These are phyloP conservation scores for Chaetomium tenue DNA, from an alignment of 495 filamentous ascomycete genomes.

Conservation along the genomic window DNA sequence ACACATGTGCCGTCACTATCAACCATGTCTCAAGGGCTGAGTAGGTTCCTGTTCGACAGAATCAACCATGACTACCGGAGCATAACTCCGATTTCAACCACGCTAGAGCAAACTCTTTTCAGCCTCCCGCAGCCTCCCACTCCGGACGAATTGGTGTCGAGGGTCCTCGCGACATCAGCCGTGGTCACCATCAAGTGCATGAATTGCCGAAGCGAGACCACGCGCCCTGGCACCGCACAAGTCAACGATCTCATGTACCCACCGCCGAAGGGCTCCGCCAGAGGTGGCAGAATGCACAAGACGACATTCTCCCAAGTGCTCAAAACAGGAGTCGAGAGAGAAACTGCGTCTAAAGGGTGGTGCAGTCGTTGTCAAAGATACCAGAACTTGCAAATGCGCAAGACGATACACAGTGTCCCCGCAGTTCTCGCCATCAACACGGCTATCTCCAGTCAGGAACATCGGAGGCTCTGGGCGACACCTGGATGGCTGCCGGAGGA, in stretches of 20 bases:
- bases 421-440: slow-evolving; percentile 81
- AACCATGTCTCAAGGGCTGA: slow-evolving; percentile 30
- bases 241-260: slow-evolving; percentile 86
- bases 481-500: slow-evolving; percentile 90
- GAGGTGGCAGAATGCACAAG: slow-evolving; percentile 55
- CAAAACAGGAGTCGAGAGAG: slow-evolving; percentile 80
- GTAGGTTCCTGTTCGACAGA: slow-evolving; percentile 33
- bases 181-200: slow-evolving; percentile 69
- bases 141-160: slow-evolving; percentile 24
- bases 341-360: slow-evolving; percentile 81
- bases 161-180: slow-evolving; percentile 43
- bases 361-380: slow-evolving; percentile 85
- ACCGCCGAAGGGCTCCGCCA: slow-evolving; percentile 37
- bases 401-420: slow-evolving; percentile 76
- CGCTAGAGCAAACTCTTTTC: slow-evolving; percentile 31
- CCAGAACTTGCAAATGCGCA: slow-evolving; percentile 73
- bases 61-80: slow-evolving; percentile 33
- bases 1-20: slow-evolving; percentile 37
- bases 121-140: slow-evolving; percentile 21
- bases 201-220: slow-evolving; percentile 76
- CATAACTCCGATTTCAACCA: slow-evolving; percentile 31
- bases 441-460: slow-evolving; percentile 65
- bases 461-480: slow-evolving; percentile 76
- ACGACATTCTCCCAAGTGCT: slow-evolving; percentile 76
- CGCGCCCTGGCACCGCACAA: slow-evolving; percentile 62